These are phyloP conservation scores for Ceratobasidium sp. DNA, from an alignment of 1,284 basidiomycete species.

Conservation along the genomic window DNA sequence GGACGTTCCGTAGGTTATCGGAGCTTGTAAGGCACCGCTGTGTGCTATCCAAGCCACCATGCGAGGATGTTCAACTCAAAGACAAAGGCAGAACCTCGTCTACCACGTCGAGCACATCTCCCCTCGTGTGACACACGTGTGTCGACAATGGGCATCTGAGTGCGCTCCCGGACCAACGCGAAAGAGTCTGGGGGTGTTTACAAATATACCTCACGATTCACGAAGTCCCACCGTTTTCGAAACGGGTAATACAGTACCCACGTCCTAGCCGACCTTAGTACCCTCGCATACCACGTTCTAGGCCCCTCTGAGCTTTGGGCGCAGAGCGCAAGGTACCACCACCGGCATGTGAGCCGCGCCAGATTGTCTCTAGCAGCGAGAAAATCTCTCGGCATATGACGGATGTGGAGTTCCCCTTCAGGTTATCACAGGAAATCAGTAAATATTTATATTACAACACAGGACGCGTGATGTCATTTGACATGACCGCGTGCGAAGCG, in stretches of 20 bases:
- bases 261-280: not conserved
- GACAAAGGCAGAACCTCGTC: constrained; percentile 19
- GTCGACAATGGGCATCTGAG: not conserved
- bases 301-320: not conserved
- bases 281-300: not conserved
- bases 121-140: constrained; percentile 1
- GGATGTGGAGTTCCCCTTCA: constrained; percentile 12
- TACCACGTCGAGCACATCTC: not conserved
- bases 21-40: constrained; percentile 3
- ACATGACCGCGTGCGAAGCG: constrained; percentile 13
- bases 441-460: constrained; percentile 5
- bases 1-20: not conserved
- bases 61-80: not conserved
- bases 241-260: not conserved
- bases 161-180: not conserved
- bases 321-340: too few relatives aligned
- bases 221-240: not conserved
- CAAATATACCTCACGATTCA: not conserved
- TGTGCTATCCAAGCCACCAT: not conserved
- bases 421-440: constrained; percentile 6
- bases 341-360: not conserved
- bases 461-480: constrained; percentile 38
- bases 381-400: not conserved
- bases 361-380: not conserved
- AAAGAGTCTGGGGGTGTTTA: not conserved